Conservation (phyloP, 176 grass and related monocot species). For the Eleusine indica region DNA sequence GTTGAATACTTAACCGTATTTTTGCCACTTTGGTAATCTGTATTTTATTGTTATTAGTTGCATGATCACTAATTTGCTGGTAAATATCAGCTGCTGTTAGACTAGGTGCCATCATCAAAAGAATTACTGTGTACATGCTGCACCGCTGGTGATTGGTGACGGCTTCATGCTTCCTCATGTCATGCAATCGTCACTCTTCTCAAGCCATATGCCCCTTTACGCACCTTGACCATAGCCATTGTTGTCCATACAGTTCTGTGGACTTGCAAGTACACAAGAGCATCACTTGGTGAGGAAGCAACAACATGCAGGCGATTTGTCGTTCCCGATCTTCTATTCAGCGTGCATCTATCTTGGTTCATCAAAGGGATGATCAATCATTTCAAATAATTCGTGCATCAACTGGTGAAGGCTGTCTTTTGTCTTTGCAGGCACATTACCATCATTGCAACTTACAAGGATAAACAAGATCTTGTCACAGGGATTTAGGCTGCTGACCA, state of each 20-base stretch:
- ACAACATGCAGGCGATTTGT: neutral
- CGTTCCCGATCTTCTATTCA: neutral
- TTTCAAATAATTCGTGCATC: constrained; percentile 42
- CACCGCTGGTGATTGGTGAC: constrained; percentile 1
- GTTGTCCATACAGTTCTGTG: constrained; percentile 37
- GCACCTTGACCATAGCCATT: constrained; percentile 12
- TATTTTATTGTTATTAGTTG: neutral
- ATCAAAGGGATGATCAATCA: constrained; percentile 28
- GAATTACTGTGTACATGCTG: neutral
- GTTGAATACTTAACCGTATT: neutral
- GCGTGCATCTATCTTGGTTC: constrained; percentile 2
- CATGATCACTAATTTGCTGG: neutral
- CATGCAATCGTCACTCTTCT: constrained; percentile 52
- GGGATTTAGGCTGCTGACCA: neutral
- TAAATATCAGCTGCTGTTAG: neutral
- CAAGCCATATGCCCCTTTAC: constrained; percentile 30
- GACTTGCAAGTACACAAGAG: constrained; percentile 13
- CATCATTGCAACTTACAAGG: constrained; percentile 13
- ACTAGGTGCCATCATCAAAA: neutral
- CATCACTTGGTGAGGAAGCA: constrained; percentile 66
- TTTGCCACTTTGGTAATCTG: neutral
- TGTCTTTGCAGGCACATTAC: constrained; percentile 22
- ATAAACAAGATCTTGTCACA: neutral
- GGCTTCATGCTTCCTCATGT: constrained; percentile 37
- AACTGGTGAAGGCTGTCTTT: constrained; percentile 11